Conservation (phyloP, 208 protist species). For the Balamuthia mandrillaris region DNA sequence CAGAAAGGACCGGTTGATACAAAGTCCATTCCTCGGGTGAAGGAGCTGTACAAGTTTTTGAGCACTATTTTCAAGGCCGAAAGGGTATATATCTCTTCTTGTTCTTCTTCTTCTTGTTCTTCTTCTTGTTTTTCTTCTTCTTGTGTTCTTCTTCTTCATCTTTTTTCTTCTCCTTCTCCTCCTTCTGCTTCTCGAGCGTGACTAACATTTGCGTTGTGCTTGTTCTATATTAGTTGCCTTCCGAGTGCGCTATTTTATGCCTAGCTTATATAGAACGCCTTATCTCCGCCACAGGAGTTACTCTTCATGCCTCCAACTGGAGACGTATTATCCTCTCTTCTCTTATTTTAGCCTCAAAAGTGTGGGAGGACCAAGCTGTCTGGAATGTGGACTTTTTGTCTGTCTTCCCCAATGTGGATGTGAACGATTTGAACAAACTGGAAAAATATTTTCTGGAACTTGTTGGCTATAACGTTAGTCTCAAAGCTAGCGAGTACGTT, state of each 20-base stretch:
- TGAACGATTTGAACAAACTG: constrained; percentile 28
- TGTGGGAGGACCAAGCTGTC: constrained; percentile 41
- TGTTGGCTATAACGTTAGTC: constrained; percentile 23
- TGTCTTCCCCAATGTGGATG: constrained; percentile 23
- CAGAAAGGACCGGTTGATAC: constrained; percentile 13
- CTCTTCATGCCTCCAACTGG: constrained; percentile 43
- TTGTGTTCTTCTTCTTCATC: too few species aligned
- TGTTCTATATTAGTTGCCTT: not conserved
- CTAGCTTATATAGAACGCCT: constrained; percentile 29
- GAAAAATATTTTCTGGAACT: constrained; percentile 41
- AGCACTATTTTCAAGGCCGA: constrained; percentile 27
- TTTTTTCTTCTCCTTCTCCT: too few species aligned
- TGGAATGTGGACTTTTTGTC: constrained; percentile 44
- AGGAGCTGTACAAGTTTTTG: constrained; percentile 26
- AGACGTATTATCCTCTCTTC: constrained; percentile 8
- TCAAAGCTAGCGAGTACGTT: constrained; percentile 1
- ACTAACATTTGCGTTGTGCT: not conserved
- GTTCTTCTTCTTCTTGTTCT: too few species aligned
- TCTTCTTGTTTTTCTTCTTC: too few species aligned
- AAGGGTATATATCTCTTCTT: not conserved
- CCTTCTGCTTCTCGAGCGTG: too few species aligned
- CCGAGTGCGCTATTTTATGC: constrained; percentile 26
- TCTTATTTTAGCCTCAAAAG: constrained; percentile 39
- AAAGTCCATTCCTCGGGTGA: not conserved
- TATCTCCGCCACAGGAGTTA: not conserved